Evolutionary conservation across 768 basidiomycete genomes (phyloP), one percentile per base, ranked within the genome.

Genomic region (Filobasidium floriforme): DNA sequence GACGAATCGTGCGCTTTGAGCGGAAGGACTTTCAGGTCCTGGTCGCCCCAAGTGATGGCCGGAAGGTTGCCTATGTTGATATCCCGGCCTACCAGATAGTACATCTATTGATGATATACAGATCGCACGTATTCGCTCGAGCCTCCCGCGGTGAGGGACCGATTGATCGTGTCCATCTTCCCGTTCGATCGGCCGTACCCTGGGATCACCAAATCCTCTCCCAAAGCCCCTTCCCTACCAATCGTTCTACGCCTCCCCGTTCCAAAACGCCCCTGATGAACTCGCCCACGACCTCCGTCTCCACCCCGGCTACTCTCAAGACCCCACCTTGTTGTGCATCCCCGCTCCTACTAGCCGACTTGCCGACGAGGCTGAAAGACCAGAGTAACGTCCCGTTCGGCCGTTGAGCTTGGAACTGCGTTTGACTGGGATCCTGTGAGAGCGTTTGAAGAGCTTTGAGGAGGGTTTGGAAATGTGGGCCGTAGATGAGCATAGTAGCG

Each of bases 401-500:
- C 1, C 73, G 68, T 26, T 72, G 44, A 1, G 76, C 73, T 74
- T 84, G 79, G 83, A 89, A 88, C 64, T 96, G 85, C 2, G 46
- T 37, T 22, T 61, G 37, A 4, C 83, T 82, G 40, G 86, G 85
- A 18, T 78, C 70, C 60, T 81, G 78, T 70, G 87, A 87, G 69
- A 82, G 76, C 24, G 68, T 77, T 26, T 78, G 73, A 59, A 97
- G 80, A 59, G 81, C 76, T 1, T 74, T 63, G 40, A 88, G 80
- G 6, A 87, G 79, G 1, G 72, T 72, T 54, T 80, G 77, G 22
- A 86, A 81, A 63, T 82, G 76, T 0, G 88, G 87, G 3, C 93
- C 94, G 68, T 83, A 84, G 67, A 97, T 82, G 68, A 96, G 81
- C 22, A 94, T 77, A 69, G 86, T 92, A 22, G 90, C 92, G 77